Percentiles rank a stretch among this genome's conserved stretches.
phyloP scores from a whole-genome alignment of 768 basidiomycete species.

The Tylopilus balloui region DNA sequence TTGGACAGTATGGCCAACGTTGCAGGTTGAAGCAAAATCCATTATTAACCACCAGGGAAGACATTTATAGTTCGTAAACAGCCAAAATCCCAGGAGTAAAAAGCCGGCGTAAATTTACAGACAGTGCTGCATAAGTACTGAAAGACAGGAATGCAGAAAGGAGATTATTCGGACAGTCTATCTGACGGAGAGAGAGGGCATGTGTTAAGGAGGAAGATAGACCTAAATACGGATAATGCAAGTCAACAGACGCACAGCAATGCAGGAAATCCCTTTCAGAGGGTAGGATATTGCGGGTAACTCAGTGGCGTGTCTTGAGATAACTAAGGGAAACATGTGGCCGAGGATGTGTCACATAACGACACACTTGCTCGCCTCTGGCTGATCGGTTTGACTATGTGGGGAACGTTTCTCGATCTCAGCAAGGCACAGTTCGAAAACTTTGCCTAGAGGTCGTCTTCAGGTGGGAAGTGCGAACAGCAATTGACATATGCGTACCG shows the following conservation, averaged over 20 bases:
- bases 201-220: slow-evolving; percentile 18
- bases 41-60: slow-evolving; percentile 36
- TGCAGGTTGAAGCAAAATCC: neutral
- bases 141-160: slow-evolving; percentile 20
- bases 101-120: slow-evolving; percentile 34
- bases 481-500: slow-evolving; percentile 49
- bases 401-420: slow-evolving; percentile 78
- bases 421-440: slow-evolving; percentile 77
- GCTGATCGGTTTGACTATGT: slow-evolving; percentile 42
- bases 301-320: slow-evolving; percentile 24
- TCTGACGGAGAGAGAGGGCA: slow-evolving; percentile 16
- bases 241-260: slow-evolving; percentile 30
- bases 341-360: slow-evolving; percentile 45
- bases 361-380: slow-evolving; percentile 41
- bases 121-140: slow-evolving; percentile 25
- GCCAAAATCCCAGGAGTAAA: slow-evolving; percentile 24
- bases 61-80: slow-evolving; percentile 30
- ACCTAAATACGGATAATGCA: slow-evolving; percentile 37
- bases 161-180: slow-evolving; percentile 33
- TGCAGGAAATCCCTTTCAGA: slow-evolving; percentile 18
- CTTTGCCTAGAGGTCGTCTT: slow-evolving; percentile 49
- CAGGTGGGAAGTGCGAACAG: neutral
- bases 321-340: slow-evolving; percentile 12
- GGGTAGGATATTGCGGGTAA: slow-evolving; percentile 35
- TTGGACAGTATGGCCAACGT: neutral